These are phyloP conservation scores for Populus tomentosa DNA, from an alignment of 441 rosid species.

Conservation along the genomic window DNA sequence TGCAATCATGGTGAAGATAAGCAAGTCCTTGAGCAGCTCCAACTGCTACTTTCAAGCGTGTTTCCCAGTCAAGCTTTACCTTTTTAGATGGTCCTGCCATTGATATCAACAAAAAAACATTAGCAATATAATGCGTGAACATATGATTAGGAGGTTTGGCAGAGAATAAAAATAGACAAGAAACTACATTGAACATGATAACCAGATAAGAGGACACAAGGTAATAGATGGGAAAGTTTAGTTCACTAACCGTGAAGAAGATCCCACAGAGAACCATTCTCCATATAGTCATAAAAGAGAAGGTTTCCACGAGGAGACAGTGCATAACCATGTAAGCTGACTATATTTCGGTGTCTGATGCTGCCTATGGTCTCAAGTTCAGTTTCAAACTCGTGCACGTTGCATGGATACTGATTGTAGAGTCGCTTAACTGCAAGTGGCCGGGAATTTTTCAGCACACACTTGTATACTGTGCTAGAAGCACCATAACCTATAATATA, in stretches of 20 bases:
- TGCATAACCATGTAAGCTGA: conserved; percentile 90
- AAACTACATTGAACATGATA: neutral
- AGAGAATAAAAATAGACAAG: neutral
- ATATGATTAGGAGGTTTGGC: neutral
- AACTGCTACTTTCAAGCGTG: conserved; percentile 75
- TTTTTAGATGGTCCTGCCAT: conserved; percentile 63
- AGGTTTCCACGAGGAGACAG: conserved; percentile 75
- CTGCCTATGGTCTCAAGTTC: conserved; percentile 94
- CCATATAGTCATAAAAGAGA: conserved; percentile 95
- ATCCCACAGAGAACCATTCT: conserved; percentile 95
- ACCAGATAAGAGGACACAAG: neutral
- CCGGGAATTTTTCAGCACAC: conserved; percentile 69
- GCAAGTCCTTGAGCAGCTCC: conserved; percentile 97
- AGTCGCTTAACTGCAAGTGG: conserved; percentile 93
- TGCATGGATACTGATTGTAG: conserved; percentile 57
- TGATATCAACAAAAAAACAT: neutral
- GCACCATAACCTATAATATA: conserved; percentile 83
- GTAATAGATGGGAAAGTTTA: neutral
- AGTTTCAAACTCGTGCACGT: conserved; percentile 75
- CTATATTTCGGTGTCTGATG: conserved; percentile 85
- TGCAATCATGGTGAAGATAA: conserved; percentile 96
- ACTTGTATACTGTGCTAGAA: conserved; percentile 85
- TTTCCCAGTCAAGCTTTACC: conserved; percentile 92
- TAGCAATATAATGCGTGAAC: neutral
- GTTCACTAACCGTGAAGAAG: conserved; percentile 84